A percentile compares a stretch with the other conserved stretches of the same genome.
These are phyloP conservation scores for Myrmaecium sp. DNA, from an alignment of 2,329 filamentous ascomycete genomes.

Conservation along the genomic window DNA sequence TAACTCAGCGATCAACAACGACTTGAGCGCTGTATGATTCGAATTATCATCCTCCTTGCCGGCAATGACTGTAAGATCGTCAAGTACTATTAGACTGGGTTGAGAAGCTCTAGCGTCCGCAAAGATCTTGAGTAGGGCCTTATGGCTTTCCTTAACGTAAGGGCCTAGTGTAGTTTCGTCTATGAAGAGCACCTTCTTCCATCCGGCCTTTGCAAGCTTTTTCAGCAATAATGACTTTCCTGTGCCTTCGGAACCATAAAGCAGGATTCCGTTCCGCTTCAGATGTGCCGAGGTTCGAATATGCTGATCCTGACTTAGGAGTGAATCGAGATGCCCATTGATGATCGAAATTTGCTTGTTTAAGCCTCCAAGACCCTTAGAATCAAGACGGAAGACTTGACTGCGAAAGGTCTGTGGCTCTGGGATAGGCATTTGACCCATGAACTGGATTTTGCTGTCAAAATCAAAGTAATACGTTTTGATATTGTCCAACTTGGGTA, in stretches of 20 bases:
- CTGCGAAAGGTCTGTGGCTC: conserved; percentile 5
- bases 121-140: conserved; percentile 50
- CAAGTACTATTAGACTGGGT: conserved; percentile 65
- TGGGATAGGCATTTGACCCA: conserved; percentile 6
- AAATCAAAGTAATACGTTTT: conserved; percentile 15
- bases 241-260: conserved; percentile 70
- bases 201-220: conserved; percentile 45
- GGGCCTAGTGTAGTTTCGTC: conserved; percentile 25
- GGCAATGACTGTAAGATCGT: conserved; percentile 56
- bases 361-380: conserved; percentile 49
- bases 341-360: conserved; percentile 45
- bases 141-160: conserved; percentile 26
- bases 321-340: conserved; percentile 43
- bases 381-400: conserved; percentile 13
- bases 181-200: conserved; percentile 52
- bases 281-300: conserved; percentile 1
- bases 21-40: too few species aligned
- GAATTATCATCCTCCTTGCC: conserved; percentile 34
- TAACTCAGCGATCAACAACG: conserved; percentile 39
- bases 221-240: conserved; percentile 66
- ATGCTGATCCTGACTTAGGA: conserved; percentile 9
- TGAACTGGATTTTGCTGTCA: conserved; percentile 9
- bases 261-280: conserved; percentile 36
- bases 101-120: conserved; percentile 49
- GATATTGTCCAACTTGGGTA: conserved; percentile 14